A percentile compares a stretch with the other conserved stretches of the same genome.
These are phyloP conservation scores for Purshia tridentata DNA, from an alignment of 306 rosid genomes.

Conservation along the genomic window DNA sequence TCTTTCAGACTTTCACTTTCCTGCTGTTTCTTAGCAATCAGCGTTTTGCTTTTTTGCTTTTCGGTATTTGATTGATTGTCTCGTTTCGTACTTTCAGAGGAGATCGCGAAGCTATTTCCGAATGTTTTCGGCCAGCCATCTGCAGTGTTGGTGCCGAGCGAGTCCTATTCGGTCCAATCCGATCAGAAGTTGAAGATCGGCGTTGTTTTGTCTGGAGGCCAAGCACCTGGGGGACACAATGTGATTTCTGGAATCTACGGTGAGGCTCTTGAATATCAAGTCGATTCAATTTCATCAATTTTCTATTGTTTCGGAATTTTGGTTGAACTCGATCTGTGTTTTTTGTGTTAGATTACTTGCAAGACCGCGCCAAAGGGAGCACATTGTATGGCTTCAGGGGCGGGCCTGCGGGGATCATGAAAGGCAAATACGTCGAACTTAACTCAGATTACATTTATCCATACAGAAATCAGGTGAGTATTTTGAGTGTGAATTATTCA, in stretches of 20 bases:
- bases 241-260: slow-evolving; percentile 92
- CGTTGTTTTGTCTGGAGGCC: slow-evolving; percentile 95
- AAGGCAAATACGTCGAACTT: slow-evolving; percentile 77
- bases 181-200: slow-evolving; percentile 77
- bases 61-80: slow-evolving; percentile 6
- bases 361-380: slow-evolving; percentile 75
- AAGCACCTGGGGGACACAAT: slow-evolving; percentile 98
- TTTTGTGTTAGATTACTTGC: slow-evolving; percentile 70
- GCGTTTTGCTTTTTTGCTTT: not conserved
- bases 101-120: slow-evolving; percentile 92
- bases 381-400: slow-evolving; percentile 86
- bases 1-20: no score
- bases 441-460: slow-evolving; percentile 76
- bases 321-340: not conserved
- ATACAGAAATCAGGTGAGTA: slow-evolving; percentile 82
- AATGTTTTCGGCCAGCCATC: slow-evolving; percentile 91
- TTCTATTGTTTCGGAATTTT: not conserved
- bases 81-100: slow-evolving; percentile 43
- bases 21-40: not conserved
- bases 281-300: not conserved
- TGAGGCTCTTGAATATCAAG: slow-evolving; percentile 25
- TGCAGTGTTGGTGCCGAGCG: slow-evolving; percentile 49
- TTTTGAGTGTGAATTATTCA: not conserved
- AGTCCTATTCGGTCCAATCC: slow-evolving; percentile 22
- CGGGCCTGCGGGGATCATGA: slow-evolving; percentile 99